A percentile compares a stretch with the other conserved stretches of the same genome.
Evolutionary conservation across 805 yeast genomes (phyloP).

Genomic region (Wickerhamomyces ciferrii): DNA sequence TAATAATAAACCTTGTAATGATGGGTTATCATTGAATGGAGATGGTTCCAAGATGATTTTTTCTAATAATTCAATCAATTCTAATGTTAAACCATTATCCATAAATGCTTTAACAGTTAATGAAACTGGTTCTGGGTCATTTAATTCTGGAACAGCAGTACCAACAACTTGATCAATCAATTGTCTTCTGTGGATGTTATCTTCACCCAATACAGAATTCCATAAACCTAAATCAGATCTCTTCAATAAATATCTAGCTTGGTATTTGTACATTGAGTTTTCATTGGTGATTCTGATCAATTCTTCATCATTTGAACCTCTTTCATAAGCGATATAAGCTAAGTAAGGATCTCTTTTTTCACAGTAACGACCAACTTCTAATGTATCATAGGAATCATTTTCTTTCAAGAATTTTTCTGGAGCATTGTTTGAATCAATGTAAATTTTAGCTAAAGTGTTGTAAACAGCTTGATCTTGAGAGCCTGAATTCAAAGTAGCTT

Average conservation of each 20-base stretch:
- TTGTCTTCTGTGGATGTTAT: constrained; percentile 84
- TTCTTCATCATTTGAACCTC: constrained; percentile 89
- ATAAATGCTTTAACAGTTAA: constrained; percentile 92
- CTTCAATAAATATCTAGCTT: constrained; percentile 89
- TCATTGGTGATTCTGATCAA: constrained; percentile 90
- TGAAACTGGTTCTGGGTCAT: constrained; percentile 90
- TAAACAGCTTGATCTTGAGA: constrained; percentile 85
- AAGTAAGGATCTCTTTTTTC: constrained; percentile 98
- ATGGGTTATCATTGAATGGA: constrained; percentile 92
- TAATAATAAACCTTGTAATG: constrained; percentile 87
- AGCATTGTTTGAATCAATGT: constrained; percentile 94
- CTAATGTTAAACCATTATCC: constrained; percentile 90
- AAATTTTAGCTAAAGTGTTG: constrained; percentile 95
- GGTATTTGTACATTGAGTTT: constrained; percentile 97
- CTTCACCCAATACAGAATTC: constrained; percentile 69
- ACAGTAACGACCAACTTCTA: constrained; percentile 95
- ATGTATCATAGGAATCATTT: constrained; percentile 85
- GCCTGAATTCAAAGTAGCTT: constrained; percentile 79
- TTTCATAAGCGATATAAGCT: constrained; percentile 96
- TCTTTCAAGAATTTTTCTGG: constrained; percentile 96
- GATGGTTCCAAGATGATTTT: constrained; percentile 96
- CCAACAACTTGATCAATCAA: constrained; percentile 92
- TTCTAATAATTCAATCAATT: constrained; percentile 90
- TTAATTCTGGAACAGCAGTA: constrained; percentile 91
- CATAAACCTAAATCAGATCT: constrained; percentile 86